Conservation (phyloP, 805 yeast species). For the Lachancea sp. region DNA sequence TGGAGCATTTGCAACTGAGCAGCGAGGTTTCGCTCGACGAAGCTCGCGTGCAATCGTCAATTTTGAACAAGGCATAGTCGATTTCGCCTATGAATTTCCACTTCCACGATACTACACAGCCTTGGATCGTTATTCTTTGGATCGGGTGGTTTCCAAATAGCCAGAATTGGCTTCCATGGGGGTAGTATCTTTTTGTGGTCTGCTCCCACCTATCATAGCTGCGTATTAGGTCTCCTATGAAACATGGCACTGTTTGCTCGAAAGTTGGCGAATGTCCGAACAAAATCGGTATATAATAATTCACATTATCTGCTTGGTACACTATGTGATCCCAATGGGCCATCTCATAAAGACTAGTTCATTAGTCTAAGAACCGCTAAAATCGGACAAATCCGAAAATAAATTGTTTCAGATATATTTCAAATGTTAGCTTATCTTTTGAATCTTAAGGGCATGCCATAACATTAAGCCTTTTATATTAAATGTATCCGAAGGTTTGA, state of each 20-base stretch:
- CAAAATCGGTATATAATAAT: slow-evolving; percentile 33
- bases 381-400: slow-evolving; percentile 10
- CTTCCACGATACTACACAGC: slow-evolving; percentile 31
- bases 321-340: slow-evolving; percentile 18
- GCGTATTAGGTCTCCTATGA: slow-evolving; percentile 28
- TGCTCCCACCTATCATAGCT: slow-evolving; percentile 18
- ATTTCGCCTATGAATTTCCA: slow-evolving; percentile 14
- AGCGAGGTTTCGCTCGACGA: slow-evolving; percentile 1
- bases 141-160: slow-evolving; percentile 42
- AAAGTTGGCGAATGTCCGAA: slow-evolving; percentile 33
- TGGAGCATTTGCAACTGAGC: slow-evolving; percentile 27
- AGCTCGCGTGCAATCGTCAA: slow-evolving; percentile 25
- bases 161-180: slow-evolving; percentile 14
- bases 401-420: neutral
- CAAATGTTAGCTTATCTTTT: too few species aligned
- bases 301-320: slow-evolving; percentile 20
- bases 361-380: too few species aligned
- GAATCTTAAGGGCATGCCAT: too few species aligned
- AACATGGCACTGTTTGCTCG: slow-evolving; percentile 27
- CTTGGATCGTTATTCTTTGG: slow-evolving; percentile 31
- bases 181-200: slow-evolving; percentile 26
- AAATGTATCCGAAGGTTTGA: too few species aligned
- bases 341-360: slow-evolving; percentile 7
- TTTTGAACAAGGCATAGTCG: slow-evolving; percentile 18
- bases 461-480: too few species aligned